Evolutionary conservation across 179 eudicot genomes (phyloP).

Genomic region (Beta corolliflora): DNA sequence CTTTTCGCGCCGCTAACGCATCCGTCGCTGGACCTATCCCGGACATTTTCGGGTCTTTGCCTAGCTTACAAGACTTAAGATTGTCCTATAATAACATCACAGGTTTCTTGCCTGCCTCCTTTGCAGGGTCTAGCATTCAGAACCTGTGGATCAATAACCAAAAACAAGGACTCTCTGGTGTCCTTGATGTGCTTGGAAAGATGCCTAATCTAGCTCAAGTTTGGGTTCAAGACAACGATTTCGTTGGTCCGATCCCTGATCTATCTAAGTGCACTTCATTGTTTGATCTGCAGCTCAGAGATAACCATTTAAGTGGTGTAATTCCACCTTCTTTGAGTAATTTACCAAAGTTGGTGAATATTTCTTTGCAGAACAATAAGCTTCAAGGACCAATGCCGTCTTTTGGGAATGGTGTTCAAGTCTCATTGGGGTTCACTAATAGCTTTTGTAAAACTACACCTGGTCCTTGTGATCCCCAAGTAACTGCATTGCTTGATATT

Average conservation of each 20-base stretch:
- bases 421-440: conserved; percentile 23
- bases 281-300: conserved; percentile 43
- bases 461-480: conserved; percentile 42
- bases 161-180: conserved; percentile 31
- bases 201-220: conserved; percentile 36
- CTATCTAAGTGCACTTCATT: conserved; percentile 32
- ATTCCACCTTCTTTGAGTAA: conserved; percentile 30
- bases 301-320: conserved; percentile 38
- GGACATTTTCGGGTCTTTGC: conserved; percentile 27
- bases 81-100: conserved; percentile 40
- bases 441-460: conserved; percentile 35
- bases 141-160: conserved; percentile 41
- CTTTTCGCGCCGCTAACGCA: conserved; percentile 26
- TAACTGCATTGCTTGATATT: conserved; percentile 29
- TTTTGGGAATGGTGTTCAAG: conserved; percentile 29
- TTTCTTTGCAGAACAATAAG: conserved; percentile 39
- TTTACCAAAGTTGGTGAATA: conserved; percentile 29
- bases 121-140: conserved; percentile 24
- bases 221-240: conserved; percentile 42
- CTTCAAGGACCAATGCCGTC: conserved; percentile 43
- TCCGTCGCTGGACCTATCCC: conserved; percentile 35
- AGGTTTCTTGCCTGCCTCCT: conserved; percentile 31
- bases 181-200: conserved; percentile 29
- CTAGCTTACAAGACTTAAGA: conserved; percentile 23
- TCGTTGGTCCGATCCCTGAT: conserved; percentile 36